A percentile compares a stretch with the other conserved stretches of the same genome.
phyloP scores from a whole-genome alignment of 1,139 yeast genomes.

The Diutina siamensis region DNA sequence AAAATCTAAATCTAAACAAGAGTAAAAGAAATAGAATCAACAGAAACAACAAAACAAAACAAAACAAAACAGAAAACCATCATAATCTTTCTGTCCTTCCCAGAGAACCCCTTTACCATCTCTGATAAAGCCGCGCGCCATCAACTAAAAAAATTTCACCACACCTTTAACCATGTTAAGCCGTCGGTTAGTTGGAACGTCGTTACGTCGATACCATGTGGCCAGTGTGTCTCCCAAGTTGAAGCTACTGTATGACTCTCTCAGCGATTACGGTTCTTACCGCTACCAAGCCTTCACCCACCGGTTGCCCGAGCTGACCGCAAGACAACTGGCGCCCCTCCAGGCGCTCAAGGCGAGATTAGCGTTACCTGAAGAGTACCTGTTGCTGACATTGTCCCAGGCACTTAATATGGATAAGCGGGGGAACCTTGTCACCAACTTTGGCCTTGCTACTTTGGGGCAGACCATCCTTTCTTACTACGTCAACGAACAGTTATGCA shows the following conservation, averaged over 20 bases:
- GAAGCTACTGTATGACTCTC: constrained; percentile 20
- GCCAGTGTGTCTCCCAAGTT: constrained; percentile 15
- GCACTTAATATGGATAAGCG: constrained; percentile 42
- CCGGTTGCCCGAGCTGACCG: constrained; percentile 38
- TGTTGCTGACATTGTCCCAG: constrained; percentile 65
- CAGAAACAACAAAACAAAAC: not conserved
- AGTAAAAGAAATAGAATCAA: not conserved
- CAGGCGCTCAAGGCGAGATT: constrained; percentile 76
- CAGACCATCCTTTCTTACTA: constrained; percentile 65
- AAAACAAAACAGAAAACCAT: no score
- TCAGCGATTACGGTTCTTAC: constrained; percentile 31
- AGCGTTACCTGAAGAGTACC: constrained; percentile 41
- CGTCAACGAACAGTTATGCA: constrained; percentile 59
- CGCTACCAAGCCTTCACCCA: constrained; percentile 33
- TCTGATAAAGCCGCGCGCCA: not conserved
- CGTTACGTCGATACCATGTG: constrained; percentile 14
- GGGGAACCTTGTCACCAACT: constrained; percentile 55
- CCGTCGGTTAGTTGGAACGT: not conserved
- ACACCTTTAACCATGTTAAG: constrained; percentile 1
- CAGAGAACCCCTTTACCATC: no score
- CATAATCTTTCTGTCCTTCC: no score
- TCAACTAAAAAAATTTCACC: constrained; percentile 3
- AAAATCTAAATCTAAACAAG: not conserved
- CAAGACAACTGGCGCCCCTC: constrained; percentile 55
- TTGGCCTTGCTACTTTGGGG: constrained; percentile 75